Percentiles rank a stretch among this genome's conserved stretches.
Evolutionary conservation across 768 basidiomycete species (phyloP).

Genomic region (Sporobolomyces pararoseus): DNA sequence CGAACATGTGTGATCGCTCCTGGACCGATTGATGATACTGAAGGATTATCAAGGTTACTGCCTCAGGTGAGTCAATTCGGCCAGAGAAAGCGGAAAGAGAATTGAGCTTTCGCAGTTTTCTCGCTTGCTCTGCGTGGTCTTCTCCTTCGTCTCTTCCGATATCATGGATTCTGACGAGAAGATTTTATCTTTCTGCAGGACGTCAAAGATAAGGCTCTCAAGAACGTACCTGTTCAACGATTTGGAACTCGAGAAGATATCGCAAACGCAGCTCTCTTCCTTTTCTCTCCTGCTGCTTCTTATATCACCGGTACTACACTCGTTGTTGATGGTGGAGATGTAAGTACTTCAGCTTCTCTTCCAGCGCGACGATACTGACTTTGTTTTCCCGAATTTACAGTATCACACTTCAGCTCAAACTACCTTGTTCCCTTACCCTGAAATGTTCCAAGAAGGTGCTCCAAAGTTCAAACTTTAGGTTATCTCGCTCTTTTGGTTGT

Average conservation of each 20-base stretch:
- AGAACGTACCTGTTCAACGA: conserved; percentile 45
- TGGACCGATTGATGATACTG: conserved; percentile 75
- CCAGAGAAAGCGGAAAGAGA: too few species aligned
- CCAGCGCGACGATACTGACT: not conserved
- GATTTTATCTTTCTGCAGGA: conserved; percentile 28
- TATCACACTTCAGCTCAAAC: conserved; percentile 11
- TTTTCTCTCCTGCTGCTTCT: conserved; percentile 53
- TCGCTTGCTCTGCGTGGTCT: too few species aligned
- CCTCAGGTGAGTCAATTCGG: too few species aligned
- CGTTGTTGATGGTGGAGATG: conserved; percentile 50
- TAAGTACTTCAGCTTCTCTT: conserved; percentile 20
- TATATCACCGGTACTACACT: conserved; percentile 46
- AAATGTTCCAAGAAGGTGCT: conserved; percentile 9
- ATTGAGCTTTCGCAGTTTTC: conserved; percentile 32
- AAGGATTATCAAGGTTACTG: conserved; percentile 54
- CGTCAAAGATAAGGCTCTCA: conserved; percentile 43
- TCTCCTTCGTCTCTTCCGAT: not conserved
- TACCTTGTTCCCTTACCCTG: conserved; percentile 7
- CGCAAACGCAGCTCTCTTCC: conserved; percentile 51
- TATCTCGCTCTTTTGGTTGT: not conserved
- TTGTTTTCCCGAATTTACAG: not conserved
- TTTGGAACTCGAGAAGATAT: conserved; percentile 50
- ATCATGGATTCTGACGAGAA: too few species aligned
- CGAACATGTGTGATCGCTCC: conserved; percentile 76
- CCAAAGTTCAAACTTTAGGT: conserved; percentile 18